These are phyloP conservation scores for Maudiozyma pseudohumilis DNA, from an alignment of 805 yeast genomes.

Conservation along the genomic window DNA sequence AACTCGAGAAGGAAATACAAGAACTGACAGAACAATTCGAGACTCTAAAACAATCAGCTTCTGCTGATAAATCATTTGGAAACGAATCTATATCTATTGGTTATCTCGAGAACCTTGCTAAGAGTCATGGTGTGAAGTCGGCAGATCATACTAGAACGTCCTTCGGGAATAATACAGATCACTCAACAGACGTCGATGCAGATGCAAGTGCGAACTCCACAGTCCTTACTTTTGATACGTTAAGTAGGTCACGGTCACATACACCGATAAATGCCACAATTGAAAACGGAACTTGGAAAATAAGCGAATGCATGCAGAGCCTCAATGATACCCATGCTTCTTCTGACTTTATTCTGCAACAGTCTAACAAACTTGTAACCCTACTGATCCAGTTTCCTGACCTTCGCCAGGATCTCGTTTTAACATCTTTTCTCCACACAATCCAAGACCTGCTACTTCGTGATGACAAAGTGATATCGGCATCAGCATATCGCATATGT, in stretches of 20 bases:
- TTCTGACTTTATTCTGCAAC: slow-evolving; percentile 31
- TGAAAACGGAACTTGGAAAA: slow-evolving; percentile 29
- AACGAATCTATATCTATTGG: not conserved
- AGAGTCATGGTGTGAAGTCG: not conserved
- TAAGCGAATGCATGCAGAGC: slow-evolving; percentile 29
- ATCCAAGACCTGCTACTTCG: slow-evolving; percentile 54
- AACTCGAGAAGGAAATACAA: slow-evolving; percentile 18
- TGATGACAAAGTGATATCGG: slow-evolving; percentile 50
- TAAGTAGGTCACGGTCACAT: not conserved
- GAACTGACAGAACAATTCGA: slow-evolving; percentile 20
- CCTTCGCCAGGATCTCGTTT: slow-evolving; percentile 53
- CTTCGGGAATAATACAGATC: not conserved
- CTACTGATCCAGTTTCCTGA: slow-evolving; percentile 48
- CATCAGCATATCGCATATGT: slow-evolving; percentile 67
- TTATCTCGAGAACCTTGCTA: slow-evolving; percentile 1
- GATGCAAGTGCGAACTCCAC: not conserved
- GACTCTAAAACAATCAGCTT: slow-evolving; percentile 7
- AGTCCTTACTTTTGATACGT: not conserved
- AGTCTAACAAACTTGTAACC: slow-evolving; percentile 56
- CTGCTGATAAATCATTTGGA: slow-evolving; percentile 1
- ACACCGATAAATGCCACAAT: slow-evolving; percentile 4
- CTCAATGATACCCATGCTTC: slow-evolving; percentile 22
- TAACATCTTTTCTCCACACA: slow-evolving; percentile 45
- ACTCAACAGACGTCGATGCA: not conserved
- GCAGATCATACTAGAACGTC: not conserved